A percentile compares a stretch with the other conserved stretches of the same genome.
phyloP scores from a whole-genome alignment of 1,284 basidiomycete species.

The Afroboletus lepidellus region DNA sequence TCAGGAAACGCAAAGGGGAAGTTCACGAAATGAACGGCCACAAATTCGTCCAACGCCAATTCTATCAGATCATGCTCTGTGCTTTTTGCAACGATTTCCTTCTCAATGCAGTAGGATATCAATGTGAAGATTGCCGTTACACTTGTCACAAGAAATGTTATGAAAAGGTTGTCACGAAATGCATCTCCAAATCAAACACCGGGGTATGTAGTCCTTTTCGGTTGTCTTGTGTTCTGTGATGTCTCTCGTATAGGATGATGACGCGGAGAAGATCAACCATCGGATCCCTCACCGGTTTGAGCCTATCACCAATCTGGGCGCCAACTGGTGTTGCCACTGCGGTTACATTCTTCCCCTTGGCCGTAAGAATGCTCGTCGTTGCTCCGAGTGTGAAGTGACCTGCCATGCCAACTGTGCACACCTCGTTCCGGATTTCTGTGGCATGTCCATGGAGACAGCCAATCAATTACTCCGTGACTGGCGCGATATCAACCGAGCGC shows the following conservation, averaged over 20 bases:
- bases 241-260: constrained; percentile 76
- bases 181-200: constrained; percentile 95
- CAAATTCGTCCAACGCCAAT: constrained; percentile 96
- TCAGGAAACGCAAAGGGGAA: constrained; percentile 97
- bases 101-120: constrained; percentile 95
- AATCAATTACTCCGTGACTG: constrained; percentile 91
- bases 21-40: constrained; percentile 99
- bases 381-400: constrained; percentile 94
- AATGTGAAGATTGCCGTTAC: constrained; percentile 99
- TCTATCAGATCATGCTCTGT: constrained; percentile 98
- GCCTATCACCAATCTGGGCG: constrained; percentile 94
- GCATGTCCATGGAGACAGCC: constrained; percentile 99
- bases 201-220: constrained; percentile 59
- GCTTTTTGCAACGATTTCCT: constrained; percentile 98
- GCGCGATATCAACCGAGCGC: constrained; percentile 75
- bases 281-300: constrained; percentile 99
- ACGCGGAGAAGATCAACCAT: constrained; percentile 99
- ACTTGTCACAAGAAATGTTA: constrained; percentile 99
- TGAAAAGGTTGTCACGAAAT: constrained; percentile 99
- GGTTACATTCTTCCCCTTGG: constrained; percentile 98
- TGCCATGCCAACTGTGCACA: constrained; percentile 98
- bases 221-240: constrained; percentile 9
- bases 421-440: constrained; percentile 98
- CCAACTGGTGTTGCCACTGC: constrained; percentile 99
- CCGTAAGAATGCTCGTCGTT: constrained; percentile 94